phyloP scores from a whole-genome alignment of 1,139 yeast species.

The Scheffersomyces quercinus region DNA sequence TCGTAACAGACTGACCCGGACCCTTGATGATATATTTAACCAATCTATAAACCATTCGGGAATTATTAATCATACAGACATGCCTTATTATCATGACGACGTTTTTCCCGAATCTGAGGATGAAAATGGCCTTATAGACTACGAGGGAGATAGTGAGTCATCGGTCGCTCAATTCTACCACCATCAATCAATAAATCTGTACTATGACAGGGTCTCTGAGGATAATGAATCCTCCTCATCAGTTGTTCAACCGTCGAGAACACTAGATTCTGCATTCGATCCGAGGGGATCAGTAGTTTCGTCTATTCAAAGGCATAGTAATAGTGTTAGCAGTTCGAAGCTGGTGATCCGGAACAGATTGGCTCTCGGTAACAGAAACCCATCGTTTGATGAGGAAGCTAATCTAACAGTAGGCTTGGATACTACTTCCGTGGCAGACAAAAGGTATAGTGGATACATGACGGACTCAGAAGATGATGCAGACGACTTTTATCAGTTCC shows the following conservation, averaged over 20 bases:
- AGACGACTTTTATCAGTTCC: neutral
- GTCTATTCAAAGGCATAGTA: neutral
- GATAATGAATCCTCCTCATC: neutral
- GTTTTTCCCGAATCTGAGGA: neutral
- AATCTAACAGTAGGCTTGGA: too few species aligned
- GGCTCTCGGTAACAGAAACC: neutral
- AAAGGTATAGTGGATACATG: neutral
- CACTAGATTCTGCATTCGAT: too few species aligned
- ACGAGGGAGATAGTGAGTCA: neutral
- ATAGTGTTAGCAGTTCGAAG: neutral
- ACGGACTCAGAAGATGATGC: neutral
- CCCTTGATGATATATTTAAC: neutral
- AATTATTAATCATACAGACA: neutral
- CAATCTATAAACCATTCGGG: neutral
- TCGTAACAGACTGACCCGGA: neutral
- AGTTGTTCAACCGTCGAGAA: neutral
- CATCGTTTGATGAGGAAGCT: neutral
- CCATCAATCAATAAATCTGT: neutral
- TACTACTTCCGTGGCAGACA: neutral
- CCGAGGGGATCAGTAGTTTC: too few species aligned
- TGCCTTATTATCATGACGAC: conserved; percentile 1
- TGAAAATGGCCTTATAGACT: neutral
- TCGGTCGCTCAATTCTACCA: neutral
- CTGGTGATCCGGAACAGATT: neutral
- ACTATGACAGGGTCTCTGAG: neutral